Percentiles rank a stretch among this genome's conserved stretches.
Evolutionary conservation across 2,329 filamentous ascomycete genomes (phyloP).

Genomic region (Colletotrichum sp.): DNA sequence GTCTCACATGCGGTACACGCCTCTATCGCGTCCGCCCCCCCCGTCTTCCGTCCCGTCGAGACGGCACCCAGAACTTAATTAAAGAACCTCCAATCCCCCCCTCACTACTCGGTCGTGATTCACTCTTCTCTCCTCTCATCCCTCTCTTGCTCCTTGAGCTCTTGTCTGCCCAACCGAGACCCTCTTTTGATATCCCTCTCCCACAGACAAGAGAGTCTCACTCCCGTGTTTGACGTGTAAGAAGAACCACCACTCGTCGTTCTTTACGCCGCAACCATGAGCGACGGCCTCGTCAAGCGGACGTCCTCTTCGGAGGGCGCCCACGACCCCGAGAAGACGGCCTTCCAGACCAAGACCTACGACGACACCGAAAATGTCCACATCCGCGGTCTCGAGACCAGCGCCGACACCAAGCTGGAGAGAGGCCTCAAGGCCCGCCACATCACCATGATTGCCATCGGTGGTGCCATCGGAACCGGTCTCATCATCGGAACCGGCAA

Average conservation of each 20-base stretch:
- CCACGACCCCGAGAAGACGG: conserved; percentile 28
- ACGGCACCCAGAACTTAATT: conserved; percentile 8
- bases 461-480: conserved; percentile 77
- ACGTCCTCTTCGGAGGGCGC: conserved; percentile 29
- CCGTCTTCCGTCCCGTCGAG: background rate
- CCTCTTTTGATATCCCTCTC: background rate
- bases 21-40: background rate
- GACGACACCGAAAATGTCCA: conserved; percentile 34
- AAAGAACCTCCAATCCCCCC: conserved; percentile 12
- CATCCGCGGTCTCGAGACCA: conserved; percentile 55
- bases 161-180: background rate
- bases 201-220: background rate
- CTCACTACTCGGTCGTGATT: background rate
- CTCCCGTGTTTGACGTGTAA: background rate
- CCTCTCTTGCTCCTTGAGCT: conserved; percentile 9
- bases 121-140: background rate
- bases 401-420: conserved; percentile 51
- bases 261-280: conserved; percentile 19
- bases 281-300: conserved; percentile 30
- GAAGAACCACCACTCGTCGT: background rate
- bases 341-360: conserved; percentile 23
- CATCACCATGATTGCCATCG: conserved; percentile 71
- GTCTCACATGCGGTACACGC: conserved; percentile 7
- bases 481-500: conserved; percentile 73
- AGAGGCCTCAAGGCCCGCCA: conserved; percentile 60